phyloP scores from a whole-genome alignment of 2,329 filamentous ascomycete genomes.

The Phaeosphaeria sp. region DNA sequence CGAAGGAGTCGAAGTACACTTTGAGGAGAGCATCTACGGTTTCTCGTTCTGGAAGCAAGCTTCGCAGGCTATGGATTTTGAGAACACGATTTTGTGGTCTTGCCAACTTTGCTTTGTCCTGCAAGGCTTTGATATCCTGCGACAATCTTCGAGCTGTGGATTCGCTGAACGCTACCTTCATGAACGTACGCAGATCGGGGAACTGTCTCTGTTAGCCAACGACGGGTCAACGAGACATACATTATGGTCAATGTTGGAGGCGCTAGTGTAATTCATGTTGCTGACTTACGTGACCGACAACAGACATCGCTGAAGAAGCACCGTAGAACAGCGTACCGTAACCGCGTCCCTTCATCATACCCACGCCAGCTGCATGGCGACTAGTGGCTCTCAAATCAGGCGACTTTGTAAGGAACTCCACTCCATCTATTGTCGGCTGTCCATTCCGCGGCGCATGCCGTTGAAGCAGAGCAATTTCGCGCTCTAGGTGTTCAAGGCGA shows the following conservation, averaged over 20 bases:
- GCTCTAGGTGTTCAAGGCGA: background rate
- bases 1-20: conserved; percentile 58
- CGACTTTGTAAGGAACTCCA: conserved; percentile 6
- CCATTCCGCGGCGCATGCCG: background rate
- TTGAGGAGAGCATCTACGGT: conserved; percentile 50
- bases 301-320: conserved; percentile 43
- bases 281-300: conserved; percentile 23
- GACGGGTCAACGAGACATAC: background rate
- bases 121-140: conserved; percentile 28
- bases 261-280: background rate
- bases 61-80: conserved; percentile 15
- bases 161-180: conserved; percentile 27
- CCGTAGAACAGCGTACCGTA: conserved; percentile 52
- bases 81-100: conserved; percentile 11
- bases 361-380: conserved; percentile 1
- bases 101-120: conserved; percentile 13
- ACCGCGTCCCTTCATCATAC: conserved; percentile 41
- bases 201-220: conserved; percentile 30
- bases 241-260: no score
- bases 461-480: background rate
- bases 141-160: conserved; percentile 29
- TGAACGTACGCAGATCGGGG: conserved; percentile 37
- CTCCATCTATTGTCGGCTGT: conserved; percentile 4
- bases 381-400: conserved; percentile 4
- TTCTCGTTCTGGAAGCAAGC: conserved; percentile 39